Evolutionary conservation across 108 stramenopile species (phyloP).

Genomic region (Discostella pseudostelligera): DNA sequence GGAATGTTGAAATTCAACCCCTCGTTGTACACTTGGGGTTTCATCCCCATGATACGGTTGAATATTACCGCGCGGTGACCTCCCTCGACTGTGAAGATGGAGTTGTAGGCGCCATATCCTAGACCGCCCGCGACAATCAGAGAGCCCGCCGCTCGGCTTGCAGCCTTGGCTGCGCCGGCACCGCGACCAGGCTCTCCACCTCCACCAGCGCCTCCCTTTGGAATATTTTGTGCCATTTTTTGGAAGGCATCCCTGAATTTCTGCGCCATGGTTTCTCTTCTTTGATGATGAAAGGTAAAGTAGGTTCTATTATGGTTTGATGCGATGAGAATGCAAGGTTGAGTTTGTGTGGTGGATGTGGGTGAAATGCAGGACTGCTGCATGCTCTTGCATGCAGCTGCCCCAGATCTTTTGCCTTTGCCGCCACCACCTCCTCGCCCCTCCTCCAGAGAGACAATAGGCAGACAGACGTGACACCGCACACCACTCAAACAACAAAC

Average conservation of each 20-base stretch:
- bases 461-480: too few species aligned
- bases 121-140: slow-evolving; percentile 75
- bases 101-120: slow-evolving; percentile 93
- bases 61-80: slow-evolving; percentile 98
- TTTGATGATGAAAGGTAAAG: not conserved
- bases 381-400: not conserved
- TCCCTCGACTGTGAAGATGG: slow-evolving; percentile 91
- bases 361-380: slow-evolving; percentile 29
- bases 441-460: too few species aligned
- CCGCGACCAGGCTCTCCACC: slow-evolving; percentile 53
- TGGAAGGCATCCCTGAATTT: slow-evolving; percentile 82
- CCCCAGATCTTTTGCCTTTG: not conserved
- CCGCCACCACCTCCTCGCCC: too few species aligned
- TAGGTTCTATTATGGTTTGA: not conserved
- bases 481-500: too few species aligned
- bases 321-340: not conserved
- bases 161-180: slow-evolving; percentile 74
- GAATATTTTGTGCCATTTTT: slow-evolving; percentile 73
- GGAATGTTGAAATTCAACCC: slow-evolving; percentile 98
- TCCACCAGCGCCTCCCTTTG: slow-evolving; percentile 67
- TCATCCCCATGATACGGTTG: slow-evolving; percentile 94
- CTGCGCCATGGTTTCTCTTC: slow-evolving; percentile 59
- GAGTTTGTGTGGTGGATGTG: not conserved
- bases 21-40: slow-evolving; percentile 84
- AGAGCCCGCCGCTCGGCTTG: slow-evolving; percentile 67